These are phyloP conservation scores for Oleoguttula mirabilis DNA, from an alignment of 495 filamentous ascomycete genomes.

Conservation along the genomic window DNA sequence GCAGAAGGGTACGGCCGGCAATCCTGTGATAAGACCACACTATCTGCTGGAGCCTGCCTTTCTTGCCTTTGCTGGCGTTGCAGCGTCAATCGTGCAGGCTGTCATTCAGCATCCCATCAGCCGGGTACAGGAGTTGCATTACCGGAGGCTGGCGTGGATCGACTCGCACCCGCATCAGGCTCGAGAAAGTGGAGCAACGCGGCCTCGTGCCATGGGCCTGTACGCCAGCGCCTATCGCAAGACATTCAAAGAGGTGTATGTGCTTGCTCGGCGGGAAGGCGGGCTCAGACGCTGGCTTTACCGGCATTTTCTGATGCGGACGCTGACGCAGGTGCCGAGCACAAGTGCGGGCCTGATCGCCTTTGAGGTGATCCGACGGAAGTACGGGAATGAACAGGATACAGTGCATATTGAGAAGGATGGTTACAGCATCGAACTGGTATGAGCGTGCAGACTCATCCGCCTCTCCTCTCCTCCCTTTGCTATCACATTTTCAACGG, in stretches of 20 bases:
- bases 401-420: conserved; percentile 53
- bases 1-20: conserved; percentile 17
- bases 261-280: conserved; percentile 49
- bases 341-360: conserved; percentile 82
- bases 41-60: conserved; percentile 77
- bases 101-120: conserved; percentile 65
- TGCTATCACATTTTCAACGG: no score
- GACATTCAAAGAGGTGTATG: conserved; percentile 57
- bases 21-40: conserved; percentile 61
- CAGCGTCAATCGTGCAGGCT: conserved; percentile 67
- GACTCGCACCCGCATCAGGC: conserved; percentile 47
- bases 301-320: conserved; percentile 59
- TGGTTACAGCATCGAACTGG: conserved; percentile 62
- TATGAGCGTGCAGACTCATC: no score
- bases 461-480: no score
- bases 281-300: conserved; percentile 65
- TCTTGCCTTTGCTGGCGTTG: conserved; percentile 61
- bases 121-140: conserved; percentile 64
- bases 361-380: conserved; percentile 74
- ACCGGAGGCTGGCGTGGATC: conserved; percentile 63
- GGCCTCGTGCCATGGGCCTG: conserved; percentile 20
- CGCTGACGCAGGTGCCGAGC: conserved; percentile 72
- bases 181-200: not conserved
- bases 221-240: conserved; percentile 68
- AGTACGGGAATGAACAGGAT: conserved; percentile 58